These are phyloP conservation scores for Boletus rubroflammeus DNA, from an alignment of 768 basidiomycete species.

Conservation along the genomic window DNA sequence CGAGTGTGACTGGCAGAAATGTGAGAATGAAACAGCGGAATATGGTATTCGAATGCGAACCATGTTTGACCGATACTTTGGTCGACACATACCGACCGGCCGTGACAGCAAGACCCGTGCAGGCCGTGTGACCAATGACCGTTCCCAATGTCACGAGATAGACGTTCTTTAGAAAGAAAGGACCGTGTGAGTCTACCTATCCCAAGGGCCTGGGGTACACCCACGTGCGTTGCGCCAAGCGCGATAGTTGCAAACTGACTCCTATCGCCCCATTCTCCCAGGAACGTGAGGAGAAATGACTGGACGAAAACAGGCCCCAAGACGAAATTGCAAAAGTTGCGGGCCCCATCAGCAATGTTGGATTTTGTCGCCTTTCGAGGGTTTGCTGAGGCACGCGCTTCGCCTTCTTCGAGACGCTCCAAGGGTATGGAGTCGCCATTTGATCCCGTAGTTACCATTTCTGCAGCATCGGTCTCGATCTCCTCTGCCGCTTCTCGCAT, in stretches of 20 bases:
- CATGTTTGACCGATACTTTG: conserved; percentile 90
- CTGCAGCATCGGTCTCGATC: conserved; percentile 76
- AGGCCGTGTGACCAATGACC: conserved; percentile 80
- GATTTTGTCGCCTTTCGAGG: conserved; percentile 18
- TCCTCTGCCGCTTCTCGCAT: conserved; percentile 97
- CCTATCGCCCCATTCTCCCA: conserved; percentile 99
- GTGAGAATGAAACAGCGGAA: too few relatives aligned
- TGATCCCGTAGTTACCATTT: conserved; percentile 28
- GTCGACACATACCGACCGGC: conserved; percentile 91
- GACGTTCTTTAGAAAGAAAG: conserved; percentile 61
- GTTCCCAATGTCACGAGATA: conserved; percentile 90
- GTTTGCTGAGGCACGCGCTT: conserved; percentile 15
- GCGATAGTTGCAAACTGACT: conserved; percentile 98
- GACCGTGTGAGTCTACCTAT: conserved; percentile 3
- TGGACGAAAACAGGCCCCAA: conserved; percentile 95
- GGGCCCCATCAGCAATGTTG: conserved; percentile 53
- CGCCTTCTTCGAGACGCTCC: conserved; percentile 74
- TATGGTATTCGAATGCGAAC: conserved; percentile 43
- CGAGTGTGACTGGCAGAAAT: conserved; percentile 84
- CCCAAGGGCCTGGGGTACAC: conserved; percentile 22
- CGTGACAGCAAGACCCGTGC: conserved; percentile 88
- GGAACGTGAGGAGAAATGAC: conserved; percentile 89
- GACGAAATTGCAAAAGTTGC: conserved; percentile 79
- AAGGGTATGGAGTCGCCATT: conserved; percentile 55
- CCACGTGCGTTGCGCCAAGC: conserved; percentile 89